Conservation (phyloP, 768 basidiomycete genomes). For the Boletus rubropictus region DNA sequence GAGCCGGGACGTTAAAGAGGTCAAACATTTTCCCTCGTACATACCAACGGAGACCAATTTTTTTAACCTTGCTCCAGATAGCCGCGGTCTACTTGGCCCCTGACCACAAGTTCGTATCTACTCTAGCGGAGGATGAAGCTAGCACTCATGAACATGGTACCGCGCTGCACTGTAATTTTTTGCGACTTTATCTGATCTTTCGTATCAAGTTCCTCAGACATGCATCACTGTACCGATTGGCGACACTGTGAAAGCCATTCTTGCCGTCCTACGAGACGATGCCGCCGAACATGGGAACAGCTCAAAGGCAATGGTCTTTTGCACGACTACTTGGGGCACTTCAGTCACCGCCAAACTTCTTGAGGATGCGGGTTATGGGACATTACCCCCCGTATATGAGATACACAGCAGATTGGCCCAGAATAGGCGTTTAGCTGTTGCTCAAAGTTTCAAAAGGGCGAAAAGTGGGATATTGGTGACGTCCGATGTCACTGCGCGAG, state of each 20-base stretch:
- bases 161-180: background rate
- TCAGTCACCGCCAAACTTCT: conserved; percentile 36
- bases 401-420: conserved; percentile 58
- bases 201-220: conserved; percentile 42
- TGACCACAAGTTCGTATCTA: conserved; percentile 47
- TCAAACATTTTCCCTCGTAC: conserved; percentile 19
- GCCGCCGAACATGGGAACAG: conserved; percentile 20
- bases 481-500: conserved; percentile 57
- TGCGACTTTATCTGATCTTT: conserved; percentile 1
- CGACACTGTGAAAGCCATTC: conserved; percentile 37
- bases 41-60: background rate
- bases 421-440: conserved; percentile 40
- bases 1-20: conserved; percentile 58
- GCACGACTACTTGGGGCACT: conserved; percentile 61
- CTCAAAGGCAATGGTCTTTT: conserved; percentile 54
- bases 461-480: conserved; percentile 44
- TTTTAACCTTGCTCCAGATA: conserved; percentile 14
- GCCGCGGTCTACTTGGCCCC: conserved; percentile 23
- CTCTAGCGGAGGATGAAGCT: conserved; percentile 49
- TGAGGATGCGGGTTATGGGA: conserved; percentile 24
- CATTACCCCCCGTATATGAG: conserved; percentile 39
- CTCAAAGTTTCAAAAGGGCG: conserved; percentile 43
- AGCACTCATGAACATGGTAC: conserved; percentile 59
- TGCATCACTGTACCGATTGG: conserved; percentile 38
- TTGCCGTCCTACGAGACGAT: conserved; percentile 38